Evolutionary conservation across 208 protist species (phyloP).

Genomic region (Wallacemonas rigidus): DNA sequence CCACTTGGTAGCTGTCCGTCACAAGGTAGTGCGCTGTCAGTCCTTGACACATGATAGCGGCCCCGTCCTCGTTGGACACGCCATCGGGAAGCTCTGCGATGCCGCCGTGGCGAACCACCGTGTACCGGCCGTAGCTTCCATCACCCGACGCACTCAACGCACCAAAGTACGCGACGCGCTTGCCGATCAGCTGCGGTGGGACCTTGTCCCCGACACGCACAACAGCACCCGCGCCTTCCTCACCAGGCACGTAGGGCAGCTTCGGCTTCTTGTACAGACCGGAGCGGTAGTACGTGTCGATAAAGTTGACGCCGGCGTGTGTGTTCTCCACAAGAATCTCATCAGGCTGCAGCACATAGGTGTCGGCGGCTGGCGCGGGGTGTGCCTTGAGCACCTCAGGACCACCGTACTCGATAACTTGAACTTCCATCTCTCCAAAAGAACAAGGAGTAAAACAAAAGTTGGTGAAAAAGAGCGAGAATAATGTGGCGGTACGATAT

Average conservation of each 20-base stretch:
- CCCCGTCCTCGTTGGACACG: constrained; percentile 52
- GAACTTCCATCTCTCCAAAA: constrained; percentile 28
- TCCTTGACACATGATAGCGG: constrained; percentile 74
- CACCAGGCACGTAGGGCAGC: constrained; percentile 73
- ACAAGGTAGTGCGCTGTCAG: constrained; percentile 91
- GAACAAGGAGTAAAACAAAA: constrained; percentile 1
- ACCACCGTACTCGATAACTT: constrained; percentile 33
- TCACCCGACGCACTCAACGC: constrained; percentile 24
- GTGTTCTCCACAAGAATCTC: constrained; percentile 60
- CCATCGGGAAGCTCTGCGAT: constrained; percentile 44
- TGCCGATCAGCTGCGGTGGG: constrained; percentile 33
- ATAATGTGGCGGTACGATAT: not conserved
- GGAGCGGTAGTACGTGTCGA: constrained; percentile 89
- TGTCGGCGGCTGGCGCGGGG: constrained; percentile 2
- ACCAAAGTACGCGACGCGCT: constrained; percentile 77
- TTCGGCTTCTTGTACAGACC: constrained; percentile 77
- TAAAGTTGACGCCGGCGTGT: constrained; percentile 92
- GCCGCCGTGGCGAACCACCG: constrained; percentile 24
- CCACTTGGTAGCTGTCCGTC: constrained; percentile 55
- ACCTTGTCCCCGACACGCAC: constrained; percentile 36
- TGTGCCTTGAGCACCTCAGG: constrained; percentile 22
- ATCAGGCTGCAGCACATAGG: constrained; percentile 17
- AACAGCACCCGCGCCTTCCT: constrained; percentile 77
- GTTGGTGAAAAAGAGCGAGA: not conserved
- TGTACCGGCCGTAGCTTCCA: constrained; percentile 74